These are phyloP conservation scores for Talaromyces sp. DNA, from an alignment of 2,329 filamentous ascomycete genomes.

Conservation along the genomic window DNA sequence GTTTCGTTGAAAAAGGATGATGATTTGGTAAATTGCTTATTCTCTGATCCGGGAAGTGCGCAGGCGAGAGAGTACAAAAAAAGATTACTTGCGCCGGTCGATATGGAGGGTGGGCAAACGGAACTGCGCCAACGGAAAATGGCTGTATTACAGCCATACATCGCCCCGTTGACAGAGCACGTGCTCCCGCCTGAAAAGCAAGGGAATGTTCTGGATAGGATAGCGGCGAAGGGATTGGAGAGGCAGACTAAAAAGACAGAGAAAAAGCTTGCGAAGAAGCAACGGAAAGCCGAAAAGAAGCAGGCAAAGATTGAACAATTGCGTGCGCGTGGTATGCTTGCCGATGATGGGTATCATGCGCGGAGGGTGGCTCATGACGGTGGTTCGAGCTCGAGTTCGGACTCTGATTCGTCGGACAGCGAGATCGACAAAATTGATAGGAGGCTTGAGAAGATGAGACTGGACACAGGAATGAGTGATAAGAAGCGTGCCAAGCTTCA, in stretches of 20 bases:
- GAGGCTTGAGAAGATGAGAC: not conserved
- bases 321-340: not conserved
- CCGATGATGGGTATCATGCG: not conserved
- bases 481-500: not conserved
- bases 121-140: constrained; percentile 7
- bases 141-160: constrained; percentile 11
- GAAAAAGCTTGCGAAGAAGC: not conserved
- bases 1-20: constrained; percentile 15
- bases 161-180: not conserved
- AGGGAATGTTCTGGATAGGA: constrained; percentile 9
- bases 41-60: not conserved
- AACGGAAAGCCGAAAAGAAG: not conserved
- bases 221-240: constrained; percentile 1
- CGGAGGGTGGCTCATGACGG: not conserved
- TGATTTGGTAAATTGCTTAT: not conserved
- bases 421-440: not conserved
- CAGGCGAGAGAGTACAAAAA: not conserved
- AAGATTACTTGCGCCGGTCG: not conserved
- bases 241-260: constrained; percentile 3
- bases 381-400: not conserved
- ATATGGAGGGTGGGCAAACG: not conserved
- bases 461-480: not conserved
- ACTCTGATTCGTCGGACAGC: not conserved
- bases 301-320: constrained; percentile 1
- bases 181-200: constrained; percentile 7